phyloP scores from a whole-genome alignment of 176 grass and related monocot genomes.

The Guadua angustifolia region DNA sequence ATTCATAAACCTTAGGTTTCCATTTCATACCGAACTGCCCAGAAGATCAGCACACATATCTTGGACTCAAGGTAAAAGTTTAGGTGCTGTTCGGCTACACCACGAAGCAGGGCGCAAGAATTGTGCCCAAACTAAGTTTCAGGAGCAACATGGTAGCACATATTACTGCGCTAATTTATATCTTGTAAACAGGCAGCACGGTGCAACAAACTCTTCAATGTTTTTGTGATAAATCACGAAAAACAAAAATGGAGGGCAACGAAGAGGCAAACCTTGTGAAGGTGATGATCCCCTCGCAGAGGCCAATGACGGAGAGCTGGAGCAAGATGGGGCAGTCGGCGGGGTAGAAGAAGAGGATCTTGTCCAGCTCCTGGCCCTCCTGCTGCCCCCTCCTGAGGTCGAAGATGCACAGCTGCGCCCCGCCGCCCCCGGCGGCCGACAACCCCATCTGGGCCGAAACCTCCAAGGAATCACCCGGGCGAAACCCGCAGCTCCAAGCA shows the following conservation, averaged over 20 bases:
- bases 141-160: conserved; percentile 4
- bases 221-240: neutral
- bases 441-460: conserved; percentile 55
- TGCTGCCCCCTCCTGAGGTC: conserved; percentile 85
- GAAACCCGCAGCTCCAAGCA: neutral
- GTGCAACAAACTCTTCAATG: conserved; percentile 2
- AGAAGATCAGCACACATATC: neutral
- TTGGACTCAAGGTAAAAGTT: neutral
- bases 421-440: conserved; percentile 55
- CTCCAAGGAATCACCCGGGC: conserved; percentile 7
- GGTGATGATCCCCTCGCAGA: conserved; percentile 93
- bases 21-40: neutral
- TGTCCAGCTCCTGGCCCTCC: conserved; percentile 97
- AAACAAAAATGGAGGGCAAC: neutral
- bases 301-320: conserved; percentile 92
- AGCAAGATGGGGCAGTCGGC: conserved; percentile 79
- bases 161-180: neutral
- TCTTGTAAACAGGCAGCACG: neutral
- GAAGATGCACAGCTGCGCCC: conserved; percentile 83
- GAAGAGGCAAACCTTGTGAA: conserved; percentile 65
- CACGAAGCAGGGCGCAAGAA: neutral
- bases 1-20: neutral
- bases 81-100: neutral
- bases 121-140: neutral
- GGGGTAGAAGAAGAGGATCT: conserved; percentile 94